These are phyloP conservation scores for Trichophyton schoenleinii DNA, from an alignment of 2,329 filamentous ascomycete genomes.

Conservation along the genomic window DNA sequence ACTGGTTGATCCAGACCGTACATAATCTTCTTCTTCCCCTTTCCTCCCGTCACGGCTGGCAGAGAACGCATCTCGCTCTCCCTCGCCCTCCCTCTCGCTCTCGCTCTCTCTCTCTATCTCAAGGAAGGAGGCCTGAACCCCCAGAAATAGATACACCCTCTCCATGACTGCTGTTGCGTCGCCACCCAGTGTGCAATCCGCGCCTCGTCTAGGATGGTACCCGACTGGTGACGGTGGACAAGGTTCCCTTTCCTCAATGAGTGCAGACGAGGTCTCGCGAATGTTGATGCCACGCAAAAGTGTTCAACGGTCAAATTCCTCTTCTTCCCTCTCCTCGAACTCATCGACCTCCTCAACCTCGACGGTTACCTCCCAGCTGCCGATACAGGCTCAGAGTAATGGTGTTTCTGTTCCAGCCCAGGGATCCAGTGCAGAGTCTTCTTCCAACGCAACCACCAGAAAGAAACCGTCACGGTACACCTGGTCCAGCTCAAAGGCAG, in stretches of 20 bases:
- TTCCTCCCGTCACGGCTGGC: neutral
- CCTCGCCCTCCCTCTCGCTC: too few relatives aligned
- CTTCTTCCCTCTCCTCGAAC: constrained; percentile 60
- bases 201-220: constrained; percentile 50
- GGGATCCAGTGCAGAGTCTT: constrained; percentile 25
- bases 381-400: constrained; percentile 24
- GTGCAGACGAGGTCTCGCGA: constrained; percentile 69
- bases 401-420: constrained; percentile 18
- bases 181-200: constrained; percentile 50
- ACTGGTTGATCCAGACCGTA: neutral
- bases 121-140: neutral
- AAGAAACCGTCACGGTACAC: constrained; percentile 41
- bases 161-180: constrained; percentile 55
- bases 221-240: constrained; percentile 42
- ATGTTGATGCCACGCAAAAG: constrained; percentile 86
- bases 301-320: constrained; percentile 77
- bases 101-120: neutral
- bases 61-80: neutral
- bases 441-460: constrained; percentile 30
- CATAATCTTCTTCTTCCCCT: neutral
- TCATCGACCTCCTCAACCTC: constrained; percentile 44
- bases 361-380: constrained; percentile 14
- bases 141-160: neutral
- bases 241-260: constrained; percentile 57
- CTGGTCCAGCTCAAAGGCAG: constrained; percentile 54